Base-by-base conservation (phyloP, 495 filamentous ascomycete genomes). In the Clavariopsis aquatica region DNA sequence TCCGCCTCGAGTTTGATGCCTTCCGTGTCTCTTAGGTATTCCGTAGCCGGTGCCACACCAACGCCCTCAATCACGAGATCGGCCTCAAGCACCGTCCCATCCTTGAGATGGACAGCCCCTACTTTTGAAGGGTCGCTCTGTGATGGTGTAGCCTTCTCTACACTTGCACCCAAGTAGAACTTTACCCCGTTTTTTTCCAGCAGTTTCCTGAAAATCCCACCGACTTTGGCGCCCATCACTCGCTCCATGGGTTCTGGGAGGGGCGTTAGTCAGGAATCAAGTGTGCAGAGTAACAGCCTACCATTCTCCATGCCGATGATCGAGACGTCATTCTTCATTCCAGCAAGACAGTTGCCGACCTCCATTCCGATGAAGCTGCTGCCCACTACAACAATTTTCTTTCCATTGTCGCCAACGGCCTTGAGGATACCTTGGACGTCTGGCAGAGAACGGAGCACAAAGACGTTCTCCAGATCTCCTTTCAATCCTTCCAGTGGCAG, bases 291-390 rank as follows among this genome's bases (percentile, higher is more conserved):
- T 31, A 58, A 6, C 13, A 7, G 49, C 52, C 26, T 62, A 63
- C 67, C 67, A 41, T 34, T 43, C 73, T 97, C 95, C 89, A 92
- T 93, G 55, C 94, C 94, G n/a, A 98, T 81, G 57, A 97, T 84
- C n/a, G 89, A 89, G 38, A 98, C 89, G 19, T 84, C 77, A 71
- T 97, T 91, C 54, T 85, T 85, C 57, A 87, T 87, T 13, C 84
- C 77, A 2, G 86, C 76, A 1, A 91, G 86, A 34, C 85, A 85
- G 54, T 93, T 96, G 43, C 87, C 91, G 27, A 96, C 84, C 77
- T 98, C 94, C 93, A 98, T 95, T 38, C 94, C 88, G 74, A 98
- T 98, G 76, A 98, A 97, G 49, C 89, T 92, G 57, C 85, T 89
- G 20, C 94, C 94, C 58, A 98, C 84, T 19, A 98, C 81, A 36